Conservation (phyloP, 805 yeast species). For the Nakazawaea wyomingensis region DNA sequence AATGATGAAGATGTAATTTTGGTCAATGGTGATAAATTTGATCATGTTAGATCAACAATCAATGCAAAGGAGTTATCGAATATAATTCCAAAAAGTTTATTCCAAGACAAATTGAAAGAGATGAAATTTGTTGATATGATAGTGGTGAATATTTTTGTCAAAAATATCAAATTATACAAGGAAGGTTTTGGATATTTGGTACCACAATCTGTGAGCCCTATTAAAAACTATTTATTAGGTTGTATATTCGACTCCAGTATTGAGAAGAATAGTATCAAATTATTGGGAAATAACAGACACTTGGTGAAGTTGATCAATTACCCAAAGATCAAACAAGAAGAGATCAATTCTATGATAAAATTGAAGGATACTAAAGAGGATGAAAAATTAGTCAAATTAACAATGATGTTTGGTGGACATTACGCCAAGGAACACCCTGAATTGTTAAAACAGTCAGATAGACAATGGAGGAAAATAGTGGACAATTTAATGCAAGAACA, state of each 20-base stretch:
- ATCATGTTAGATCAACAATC: conserved; percentile 59
- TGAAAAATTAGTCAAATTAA: conserved; percentile 57
- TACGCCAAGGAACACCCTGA: conserved; percentile 16
- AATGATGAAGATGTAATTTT: background rate
- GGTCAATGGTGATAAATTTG: conserved; percentile 25
- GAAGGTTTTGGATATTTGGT: conserved; percentile 86
- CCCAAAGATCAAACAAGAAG: conserved; percentile 17
- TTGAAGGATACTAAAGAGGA: conserved; percentile 9
- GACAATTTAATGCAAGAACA: conserved; percentile 21
- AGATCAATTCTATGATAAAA: conserved; percentile 15
- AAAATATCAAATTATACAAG: conserved; percentile 34
- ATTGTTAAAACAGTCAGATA: conserved; percentile 4
- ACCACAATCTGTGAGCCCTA: conserved; percentile 48
- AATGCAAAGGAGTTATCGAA: conserved; percentile 36
- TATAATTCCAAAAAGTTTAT: conserved; percentile 20
- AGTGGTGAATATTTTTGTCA: conserved; percentile 64
- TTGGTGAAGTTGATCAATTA: conserved; percentile 15
- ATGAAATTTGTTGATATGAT: conserved; percentile 45
- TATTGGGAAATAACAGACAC: conserved; percentile 9
- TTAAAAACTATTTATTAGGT: conserved; percentile 64
- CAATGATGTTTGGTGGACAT: conserved; percentile 91
- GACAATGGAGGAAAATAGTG: conserved; percentile 10
- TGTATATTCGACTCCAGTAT: conserved; percentile 88
- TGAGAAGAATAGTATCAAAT: conserved; percentile 43
- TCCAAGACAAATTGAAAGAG: conserved; percentile 16